Evolutionary conservation across 2,329 filamentous ascomycete genomes (phyloP).

Genomic region (Colletotrichum higginsianum): DNA sequence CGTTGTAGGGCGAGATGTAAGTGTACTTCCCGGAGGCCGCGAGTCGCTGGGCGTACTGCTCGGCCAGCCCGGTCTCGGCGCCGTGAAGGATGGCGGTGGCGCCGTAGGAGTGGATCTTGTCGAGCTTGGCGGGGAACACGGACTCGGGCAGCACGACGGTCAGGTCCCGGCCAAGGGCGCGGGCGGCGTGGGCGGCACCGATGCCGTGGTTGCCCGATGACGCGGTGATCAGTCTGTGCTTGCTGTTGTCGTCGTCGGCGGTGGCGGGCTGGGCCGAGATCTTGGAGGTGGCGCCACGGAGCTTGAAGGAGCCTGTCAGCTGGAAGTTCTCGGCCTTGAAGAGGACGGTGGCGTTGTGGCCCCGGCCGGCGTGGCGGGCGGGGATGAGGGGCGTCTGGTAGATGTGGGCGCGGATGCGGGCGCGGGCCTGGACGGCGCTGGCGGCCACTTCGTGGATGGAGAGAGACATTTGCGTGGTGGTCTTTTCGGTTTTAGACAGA

Average conservation of each 20-base stretch:
- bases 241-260: not conserved
- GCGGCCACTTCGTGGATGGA: slow-evolving; percentile 36
- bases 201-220: slow-evolving; percentile 47
- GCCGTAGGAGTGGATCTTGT: slow-evolving; percentile 45
- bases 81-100: slow-evolving; percentile 45
- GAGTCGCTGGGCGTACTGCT: slow-evolving; percentile 45
- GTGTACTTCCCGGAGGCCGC: slow-evolving; percentile 44
- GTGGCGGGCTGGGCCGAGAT: slow-evolving; percentile 38
- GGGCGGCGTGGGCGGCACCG: slow-evolving; percentile 43
- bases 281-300: slow-evolving; percentile 48
- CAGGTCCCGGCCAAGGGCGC: slow-evolving; percentile 31
- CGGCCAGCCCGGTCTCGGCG: slow-evolving; percentile 44
- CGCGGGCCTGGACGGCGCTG: slow-evolving; percentile 39
- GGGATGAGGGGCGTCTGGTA: slow-evolving; percentile 45
- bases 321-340: slow-evolving; percentile 49
- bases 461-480: slow-evolving; percentile 13
- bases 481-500: too few species aligned
- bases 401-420: slow-evolving; percentile 44
- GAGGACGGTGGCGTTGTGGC: slow-evolving; percentile 31
- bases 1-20: slow-evolving; percentile 48
- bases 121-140: slow-evolving; percentile 43
- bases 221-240: slow-evolving; percentile 43
- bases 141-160: slow-evolving; percentile 45
- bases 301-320: slow-evolving; percentile 47
- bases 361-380: slow-evolving; percentile 25